Conservation (phyloP, 2,329 filamentous ascomycete genomes). For the Parastagonospora avenae region DNA sequence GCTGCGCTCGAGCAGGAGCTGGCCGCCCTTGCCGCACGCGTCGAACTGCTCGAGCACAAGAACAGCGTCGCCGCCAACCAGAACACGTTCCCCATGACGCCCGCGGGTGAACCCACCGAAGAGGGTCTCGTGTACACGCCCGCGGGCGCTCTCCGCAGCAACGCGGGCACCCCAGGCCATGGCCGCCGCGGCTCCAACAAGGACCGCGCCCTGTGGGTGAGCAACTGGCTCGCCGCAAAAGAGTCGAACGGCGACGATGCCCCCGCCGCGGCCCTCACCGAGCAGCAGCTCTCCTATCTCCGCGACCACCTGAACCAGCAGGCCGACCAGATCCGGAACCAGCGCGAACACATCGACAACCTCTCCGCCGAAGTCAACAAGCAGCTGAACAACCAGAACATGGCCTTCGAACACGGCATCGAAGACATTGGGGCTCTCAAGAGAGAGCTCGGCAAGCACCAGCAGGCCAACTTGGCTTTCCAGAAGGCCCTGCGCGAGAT, state of each 20-base stretch:
- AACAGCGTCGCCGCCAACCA: conserved; percentile 65
- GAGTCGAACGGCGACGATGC: conserved; percentile 56
- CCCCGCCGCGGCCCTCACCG: conserved; percentile 65
- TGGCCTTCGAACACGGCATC: conserved; percentile 75
- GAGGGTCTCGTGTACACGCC: conserved; percentile 60
- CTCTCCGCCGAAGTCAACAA: conserved; percentile 85
- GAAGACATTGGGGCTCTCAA: conserved; percentile 91
- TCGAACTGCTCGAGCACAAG: conserved; percentile 82
- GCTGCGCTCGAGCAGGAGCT: conserved; percentile 81
- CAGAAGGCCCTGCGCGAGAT: conserved; percentile 97
- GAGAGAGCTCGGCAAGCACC: conserved; percentile 93
- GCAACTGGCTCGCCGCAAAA: conserved; percentile 60
- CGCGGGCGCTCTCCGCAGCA: conserved; percentile 41
- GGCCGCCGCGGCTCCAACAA: conserved; percentile 40
- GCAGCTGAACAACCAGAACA: conserved; percentile 84
- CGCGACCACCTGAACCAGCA: conserved; percentile 92
- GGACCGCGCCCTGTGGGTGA: conserved; percentile 52
- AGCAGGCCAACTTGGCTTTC: conserved; percentile 98
- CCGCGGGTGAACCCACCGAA: conserved; percentile 67
- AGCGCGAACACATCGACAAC: conserved; percentile 82
- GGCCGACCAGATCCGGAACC: conserved; percentile 86
- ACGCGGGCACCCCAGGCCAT: conserved; percentile 31
- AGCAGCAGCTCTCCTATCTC: conserved; percentile 83
- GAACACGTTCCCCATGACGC: conserved; percentile 73
- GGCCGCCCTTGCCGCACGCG: conserved; percentile 73